A percentile compares a stretch with the other conserved stretches of the same genome.
phyloP scores from a whole-genome alignment of 2,329 filamentous ascomycete genomes.

The Volutella citrinella region DNA sequence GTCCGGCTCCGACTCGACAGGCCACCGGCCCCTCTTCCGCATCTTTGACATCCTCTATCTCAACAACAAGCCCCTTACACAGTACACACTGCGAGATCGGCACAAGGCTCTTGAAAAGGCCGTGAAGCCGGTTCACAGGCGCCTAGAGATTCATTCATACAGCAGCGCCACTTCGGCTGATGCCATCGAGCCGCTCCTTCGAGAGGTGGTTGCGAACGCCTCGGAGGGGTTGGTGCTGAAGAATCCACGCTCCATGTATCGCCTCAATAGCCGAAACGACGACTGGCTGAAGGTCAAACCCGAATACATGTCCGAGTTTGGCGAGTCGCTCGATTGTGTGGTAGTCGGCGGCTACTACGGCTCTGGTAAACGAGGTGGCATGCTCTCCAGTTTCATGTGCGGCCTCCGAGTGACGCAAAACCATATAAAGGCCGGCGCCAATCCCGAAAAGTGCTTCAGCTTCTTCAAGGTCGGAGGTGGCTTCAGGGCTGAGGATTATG shows the following conservation, averaged over 20 bases:
- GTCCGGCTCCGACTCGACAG: slow-evolving; percentile 49
- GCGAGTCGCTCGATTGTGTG: slow-evolving; percentile 86
- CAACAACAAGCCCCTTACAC: slow-evolving; percentile 76
- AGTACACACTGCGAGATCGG: slow-evolving; percentile 79
- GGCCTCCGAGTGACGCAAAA: slow-evolving; percentile 74
- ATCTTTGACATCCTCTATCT: slow-evolving; percentile 91
- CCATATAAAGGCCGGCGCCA: slow-evolving; percentile 55
- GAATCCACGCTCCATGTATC: slow-evolving; percentile 84
- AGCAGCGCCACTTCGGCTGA: slow-evolving; percentile 62
- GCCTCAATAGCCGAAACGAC: slow-evolving; percentile 84
- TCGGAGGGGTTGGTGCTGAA: slow-evolving; percentile 92
- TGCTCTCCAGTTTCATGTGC: slow-evolving; percentile 83
- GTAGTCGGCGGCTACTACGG: slow-evolving; percentile 93
- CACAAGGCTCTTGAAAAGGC: slow-evolving; percentile 69
- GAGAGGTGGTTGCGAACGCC: slow-evolving; percentile 79
- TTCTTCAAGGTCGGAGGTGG: slow-evolving; percentile 99
- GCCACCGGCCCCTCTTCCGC: slow-evolving; percentile 69
- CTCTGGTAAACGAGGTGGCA: slow-evolving; percentile 78
- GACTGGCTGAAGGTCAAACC: slow-evolving; percentile 99
- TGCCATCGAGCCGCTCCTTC: slow-evolving; percentile 75
- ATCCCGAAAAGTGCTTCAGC: slow-evolving; percentile 78
- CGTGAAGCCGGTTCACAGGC: slow-evolving; percentile 67
- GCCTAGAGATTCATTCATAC: slow-evolving; percentile 80
- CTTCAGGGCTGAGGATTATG: slow-evolving; percentile 81
- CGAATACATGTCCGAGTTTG: slow-evolving; percentile 96